phyloP scores from a whole-genome alignment of 1,139 yeast species.

The Magnusiomyces fungicola region DNA sequence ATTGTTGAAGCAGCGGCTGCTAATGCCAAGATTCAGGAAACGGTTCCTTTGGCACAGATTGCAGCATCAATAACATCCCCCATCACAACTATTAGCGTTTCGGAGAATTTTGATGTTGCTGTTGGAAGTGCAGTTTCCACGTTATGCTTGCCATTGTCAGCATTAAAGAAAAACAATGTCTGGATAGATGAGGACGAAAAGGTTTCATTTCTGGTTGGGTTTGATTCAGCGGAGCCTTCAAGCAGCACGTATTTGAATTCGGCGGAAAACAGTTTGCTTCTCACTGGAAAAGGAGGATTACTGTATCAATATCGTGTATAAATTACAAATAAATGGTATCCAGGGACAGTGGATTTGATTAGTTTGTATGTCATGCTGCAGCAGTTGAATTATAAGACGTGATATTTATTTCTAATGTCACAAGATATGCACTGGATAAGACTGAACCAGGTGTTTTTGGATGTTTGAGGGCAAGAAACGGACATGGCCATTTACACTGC shows the following conservation, averaged over 20 bases:
- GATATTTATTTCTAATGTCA: background rate
- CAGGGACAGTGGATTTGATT: background rate
- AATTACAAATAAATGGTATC: background rate
- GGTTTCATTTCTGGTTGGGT: background rate
- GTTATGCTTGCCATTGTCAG: background rate
- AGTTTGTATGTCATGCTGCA: background rate
- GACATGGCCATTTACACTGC: too few relatives aligned
- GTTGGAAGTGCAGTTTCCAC: background rate
- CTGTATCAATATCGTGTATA: background rate
- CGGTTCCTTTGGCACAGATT: background rate
- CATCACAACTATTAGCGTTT: background rate
- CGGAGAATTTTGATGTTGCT: background rate
- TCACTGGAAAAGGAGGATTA: slow-evolving; percentile 1
- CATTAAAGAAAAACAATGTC: background rate
- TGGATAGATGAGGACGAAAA: background rate
- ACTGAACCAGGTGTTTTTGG: too few relatives aligned
- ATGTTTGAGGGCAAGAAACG: too few relatives aligned
- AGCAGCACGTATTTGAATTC: background rate
- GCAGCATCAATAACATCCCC: background rate
- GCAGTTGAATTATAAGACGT: background rate
- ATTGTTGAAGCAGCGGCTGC: background rate
- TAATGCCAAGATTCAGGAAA: background rate
- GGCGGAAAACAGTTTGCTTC: background rate
- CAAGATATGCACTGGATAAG: too few relatives aligned
- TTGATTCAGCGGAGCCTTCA: background rate